Evolutionary conservation across 176 grass and related monocot genomes (phyloP), one percentile per base, ranked within the genome.

Genomic region (Areca catechu): DNA sequence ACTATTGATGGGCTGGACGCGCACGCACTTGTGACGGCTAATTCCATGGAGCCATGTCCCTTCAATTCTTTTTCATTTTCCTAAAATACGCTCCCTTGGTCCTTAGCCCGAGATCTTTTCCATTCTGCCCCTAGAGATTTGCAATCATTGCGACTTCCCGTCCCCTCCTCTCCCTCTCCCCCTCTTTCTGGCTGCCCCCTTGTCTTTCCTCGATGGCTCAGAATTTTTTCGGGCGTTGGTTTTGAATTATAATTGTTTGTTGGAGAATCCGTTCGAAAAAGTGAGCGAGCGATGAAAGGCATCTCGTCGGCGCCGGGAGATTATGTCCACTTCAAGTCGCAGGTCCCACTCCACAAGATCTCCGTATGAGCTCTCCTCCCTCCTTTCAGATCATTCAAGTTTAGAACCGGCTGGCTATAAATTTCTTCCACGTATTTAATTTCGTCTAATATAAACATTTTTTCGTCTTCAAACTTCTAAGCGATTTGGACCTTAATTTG

Each of bases 321-420:
- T 77, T 97, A 91, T 51, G 72, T 88, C 53, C 71, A 91, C 78
- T 91, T 97, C 83, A 97, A 97, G 68, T 97, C 92, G 48, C 74
- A 82, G 56, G 86, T 97, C 28, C 92, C 92, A 48, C 77, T 97
- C 51, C 86, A 91, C 77, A 90, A 97, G 83, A 97, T 97, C 80
- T 91, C 86, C 4, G 92, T 97, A 79, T 65, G 80, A 64, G 10
- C 19, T 25, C 20, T 25, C 54, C 7, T 7, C 1, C 19, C 20
- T 5, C 30, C 15, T 51, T 18, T 67, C 20, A 18, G 12, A 28
- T 15, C 19, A 20, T 22, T 22, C 6, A 14, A 43, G 10, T 43
- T 43, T 43, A 43, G 34, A 43, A 3, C 6, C 14, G 34, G 34
- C 34, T 43, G 34, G 9, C 34, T 5, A 4, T 37, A 6, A 24